Conservation (phyloP, 2,329 filamentous ascomycete genomes). For the Colletotrichum tamarilloi region DNA sequence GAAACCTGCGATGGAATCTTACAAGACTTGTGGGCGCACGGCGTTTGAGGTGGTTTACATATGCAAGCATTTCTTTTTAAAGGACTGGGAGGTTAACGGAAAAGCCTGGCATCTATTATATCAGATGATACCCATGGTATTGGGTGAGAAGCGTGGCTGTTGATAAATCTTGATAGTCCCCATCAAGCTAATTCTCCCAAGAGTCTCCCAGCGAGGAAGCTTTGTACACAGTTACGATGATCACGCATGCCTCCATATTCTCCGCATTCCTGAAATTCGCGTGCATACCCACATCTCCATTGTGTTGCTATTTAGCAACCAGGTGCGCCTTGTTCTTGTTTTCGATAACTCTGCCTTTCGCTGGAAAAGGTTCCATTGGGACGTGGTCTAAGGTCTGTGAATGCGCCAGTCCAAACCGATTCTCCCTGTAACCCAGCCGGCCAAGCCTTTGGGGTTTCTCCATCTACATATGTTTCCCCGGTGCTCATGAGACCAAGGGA, state of each 20-base stretch:
- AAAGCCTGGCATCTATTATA: conserved; percentile 34
- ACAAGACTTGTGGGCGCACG: conserved; percentile 39
- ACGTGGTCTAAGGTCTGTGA: background rate
- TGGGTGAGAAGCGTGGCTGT: conserved; percentile 15
- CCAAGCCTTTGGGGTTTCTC: background rate
- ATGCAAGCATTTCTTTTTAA: conserved; percentile 43
- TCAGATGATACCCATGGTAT: conserved; percentile 34
- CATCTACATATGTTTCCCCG: background rate
- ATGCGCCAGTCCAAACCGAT: background rate
- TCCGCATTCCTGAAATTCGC: background rate
- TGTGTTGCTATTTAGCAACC: no score
- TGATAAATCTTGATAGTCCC: background rate
- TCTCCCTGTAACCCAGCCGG: background rate
- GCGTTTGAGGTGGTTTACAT: conserved; percentile 33
- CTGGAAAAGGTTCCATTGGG: background rate
- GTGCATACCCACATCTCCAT: background rate
- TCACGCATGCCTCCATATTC: background rate
- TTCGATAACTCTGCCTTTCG: no score
- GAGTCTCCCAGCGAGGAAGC: background rate
- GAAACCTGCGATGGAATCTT: conserved; percentile 14
- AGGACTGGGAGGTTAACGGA: conserved; percentile 39
- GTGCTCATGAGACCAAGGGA: background rate
- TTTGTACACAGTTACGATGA: background rate
- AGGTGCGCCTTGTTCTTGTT: background rate
- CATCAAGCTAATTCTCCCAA: conserved; percentile 8